A percentile compares a stretch with the other conserved stretches of the same genome.
Evolutionary conservation across 2,329 filamentous ascomycete genomes (phyloP).

Genomic region (Sordariomycetes sp.): DNA sequence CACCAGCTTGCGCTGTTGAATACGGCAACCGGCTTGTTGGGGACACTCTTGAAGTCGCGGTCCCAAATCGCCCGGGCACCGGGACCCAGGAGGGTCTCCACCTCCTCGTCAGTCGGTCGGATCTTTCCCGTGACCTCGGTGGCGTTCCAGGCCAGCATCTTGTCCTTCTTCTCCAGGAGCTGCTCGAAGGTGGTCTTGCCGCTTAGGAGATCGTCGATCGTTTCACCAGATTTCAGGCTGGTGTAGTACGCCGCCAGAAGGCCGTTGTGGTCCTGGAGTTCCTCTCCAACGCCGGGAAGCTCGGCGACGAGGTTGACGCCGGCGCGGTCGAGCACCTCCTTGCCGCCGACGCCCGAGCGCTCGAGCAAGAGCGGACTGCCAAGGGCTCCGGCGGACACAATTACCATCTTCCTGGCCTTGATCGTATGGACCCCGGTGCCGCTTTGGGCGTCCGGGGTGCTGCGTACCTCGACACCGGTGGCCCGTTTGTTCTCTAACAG

Average conservation of each 20-base stretch:
- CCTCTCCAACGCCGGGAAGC: slow-evolving; percentile 35
- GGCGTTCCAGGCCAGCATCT: slow-evolving; percentile 41
- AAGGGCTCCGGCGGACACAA: slow-evolving; percentile 34
- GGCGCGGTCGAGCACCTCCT: slow-evolving; percentile 26
- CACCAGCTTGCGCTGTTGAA: slow-evolving; percentile 8
- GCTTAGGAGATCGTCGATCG: slow-evolving; percentile 19
- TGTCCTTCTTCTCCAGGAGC: slow-evolving; percentile 12
- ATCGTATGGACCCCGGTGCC: slow-evolving; percentile 18
- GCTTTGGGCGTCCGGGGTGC: background rate
- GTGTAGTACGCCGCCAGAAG: slow-evolving; percentile 38
- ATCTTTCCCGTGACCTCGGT: slow-evolving; percentile 43
- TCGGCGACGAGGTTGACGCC: slow-evolving; percentile 37
- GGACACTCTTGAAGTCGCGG: slow-evolving; percentile 28
- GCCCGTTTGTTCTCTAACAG: slow-evolving; percentile 24
- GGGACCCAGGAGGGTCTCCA: slow-evolving; percentile 31
- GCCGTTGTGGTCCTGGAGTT: slow-evolving; percentile 33
- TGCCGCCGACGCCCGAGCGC: slow-evolving; percentile 49
- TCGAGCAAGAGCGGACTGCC: slow-evolving; percentile 35
- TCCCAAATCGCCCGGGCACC: slow-evolving; percentile 40
- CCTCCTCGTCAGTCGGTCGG: slow-evolving; percentile 39
- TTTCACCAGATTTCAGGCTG: slow-evolving; percentile 31
- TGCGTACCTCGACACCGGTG: slow-evolving; percentile 25
- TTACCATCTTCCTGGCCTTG: slow-evolving; percentile 30
- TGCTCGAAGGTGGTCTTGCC: slow-evolving; percentile 11
- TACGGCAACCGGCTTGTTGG: slow-evolving; percentile 14